These are phyloP conservation scores for Apium graveolens DNA, from an alignment of 129 eudicot genomes.

Conservation along the genomic window DNA sequence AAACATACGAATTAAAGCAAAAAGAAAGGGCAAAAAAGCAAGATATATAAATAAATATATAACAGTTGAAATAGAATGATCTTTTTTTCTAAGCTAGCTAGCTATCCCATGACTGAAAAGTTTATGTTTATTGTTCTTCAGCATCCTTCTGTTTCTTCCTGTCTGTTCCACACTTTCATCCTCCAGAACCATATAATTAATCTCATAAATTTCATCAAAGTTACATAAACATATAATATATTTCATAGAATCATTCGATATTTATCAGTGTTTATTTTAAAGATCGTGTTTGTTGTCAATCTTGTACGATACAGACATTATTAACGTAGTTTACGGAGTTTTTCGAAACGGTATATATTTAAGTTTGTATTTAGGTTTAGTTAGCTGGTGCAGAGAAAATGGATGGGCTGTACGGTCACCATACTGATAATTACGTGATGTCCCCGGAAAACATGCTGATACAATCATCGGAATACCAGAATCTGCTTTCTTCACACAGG, in stretches of 20 bases:
- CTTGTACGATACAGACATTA: no score
- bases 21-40: background rate
- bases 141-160: background rate
- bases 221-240: background rate
- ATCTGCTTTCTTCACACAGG: constrained; percentile 28
- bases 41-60: background rate
- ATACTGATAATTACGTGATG: constrained; percentile 42
- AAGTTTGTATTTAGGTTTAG: background rate
- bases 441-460: constrained; percentile 56
- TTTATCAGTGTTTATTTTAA: background rate
- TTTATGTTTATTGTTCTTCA: background rate
- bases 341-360: no score
- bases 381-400: constrained; percentile 17
- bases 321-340: no score
- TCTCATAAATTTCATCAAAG: background rate
- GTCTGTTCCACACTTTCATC: constrained; percentile 3
- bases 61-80: background rate
- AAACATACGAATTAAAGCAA: no score
- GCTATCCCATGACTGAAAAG: background rate
- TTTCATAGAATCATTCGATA: background rate
- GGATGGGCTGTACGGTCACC: constrained; percentile 77
- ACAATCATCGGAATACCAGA: constrained; percentile 40
- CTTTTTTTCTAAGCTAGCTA: background rate
- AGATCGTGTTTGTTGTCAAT: background rate
- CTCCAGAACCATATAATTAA: background rate